Base-by-base conservation (phyloP, 1,284 basidiomycete genomes). In the Microbotryum silenes-acaulis region DNA sequence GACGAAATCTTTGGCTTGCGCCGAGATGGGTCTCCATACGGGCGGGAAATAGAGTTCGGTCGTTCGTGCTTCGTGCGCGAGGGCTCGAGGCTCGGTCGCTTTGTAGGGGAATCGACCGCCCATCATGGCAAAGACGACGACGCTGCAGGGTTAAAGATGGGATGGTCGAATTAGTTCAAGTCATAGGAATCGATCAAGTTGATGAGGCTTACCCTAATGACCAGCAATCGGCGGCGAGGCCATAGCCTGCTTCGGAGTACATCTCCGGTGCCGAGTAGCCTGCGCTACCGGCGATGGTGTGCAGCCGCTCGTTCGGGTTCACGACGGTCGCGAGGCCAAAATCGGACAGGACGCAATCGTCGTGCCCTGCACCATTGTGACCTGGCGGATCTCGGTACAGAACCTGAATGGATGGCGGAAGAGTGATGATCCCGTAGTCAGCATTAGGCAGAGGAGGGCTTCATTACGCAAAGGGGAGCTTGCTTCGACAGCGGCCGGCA, bases 231-330 rank as follows among this genome's bases (percentile, higher is more conserved):
- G 62, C 65, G 31, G 62, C 57, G 21, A 64, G 21, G 4, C 65
- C 62, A 25, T 69, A 69, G 23, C 67, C 67, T 0, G 25, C 57
- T 18, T 3, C n/a, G 5, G 62, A 57, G 37, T 64, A 70, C 54
- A 70, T 64, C 56, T 71, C 70, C 1, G 70, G 70, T 1, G 70
- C 70, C 4, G 62, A 58, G 55, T 71, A 71, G 3, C 70, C 70
- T 25, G 70, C 64, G 23, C 62, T 63, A 1, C 70, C 70, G 3
- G 67, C 67, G 49, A 70, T 59, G 14, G 64, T 64, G 51, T 64
- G 59, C 18, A 71, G 57, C 23, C 64, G 71, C 56, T 75, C 59
- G 23, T 54, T 59, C 6, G 54, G 54, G 3, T 59, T 51, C 37
- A 69, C 51, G 46, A 60, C 60, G 20, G 61, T 64, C 23, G 67